phyloP scores from a whole-genome alignment of 805 yeast genomes.

The Barnettozyma vustinii region DNA sequence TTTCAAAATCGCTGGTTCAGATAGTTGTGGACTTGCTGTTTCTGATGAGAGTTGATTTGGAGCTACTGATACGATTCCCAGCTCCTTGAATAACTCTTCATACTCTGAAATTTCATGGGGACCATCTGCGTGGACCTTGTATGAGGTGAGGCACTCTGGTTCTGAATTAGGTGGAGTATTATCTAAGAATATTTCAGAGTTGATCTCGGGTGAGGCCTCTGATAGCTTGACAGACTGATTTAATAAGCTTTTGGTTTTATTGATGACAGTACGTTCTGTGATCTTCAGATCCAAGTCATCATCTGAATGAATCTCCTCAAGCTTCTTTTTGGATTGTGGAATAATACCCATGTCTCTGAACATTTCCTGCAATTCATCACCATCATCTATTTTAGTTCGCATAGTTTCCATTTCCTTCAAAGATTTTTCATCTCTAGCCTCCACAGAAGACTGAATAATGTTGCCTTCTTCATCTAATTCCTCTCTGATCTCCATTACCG shows the following conservation, averaged over 20 bases:
- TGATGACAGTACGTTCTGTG: slow-evolving; percentile 5
- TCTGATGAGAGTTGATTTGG: not conserved
- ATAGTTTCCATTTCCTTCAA: slow-evolving; percentile 20
- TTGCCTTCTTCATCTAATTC: slow-evolving; percentile 82
- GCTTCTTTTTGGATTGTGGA: slow-evolving; percentile 8
- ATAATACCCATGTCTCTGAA: slow-evolving; percentile 23
- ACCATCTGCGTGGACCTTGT: not conserved
- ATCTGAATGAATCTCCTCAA: slow-evolving; percentile 7
- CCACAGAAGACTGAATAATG: slow-evolving; percentile 42
- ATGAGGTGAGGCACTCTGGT: not conserved
- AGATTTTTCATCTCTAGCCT: slow-evolving; percentile 30
- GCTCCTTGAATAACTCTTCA: slow-evolving; percentile 9
- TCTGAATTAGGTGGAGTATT: not conserved
- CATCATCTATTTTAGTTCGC: slow-evolving; percentile 2
- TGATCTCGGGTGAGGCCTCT: not conserved
- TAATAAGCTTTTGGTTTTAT: not conserved
- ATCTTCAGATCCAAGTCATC: slow-evolving; percentile 3
- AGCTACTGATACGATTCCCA: slow-evolving; percentile 14
- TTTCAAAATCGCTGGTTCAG: not conserved
- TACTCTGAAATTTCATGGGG: not conserved
- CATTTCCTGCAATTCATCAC: slow-evolving; percentile 28
- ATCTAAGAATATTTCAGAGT: not conserved
- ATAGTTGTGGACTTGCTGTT: not conserved
- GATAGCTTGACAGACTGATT: not conserved
- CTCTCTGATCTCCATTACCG: slow-evolving; percentile 79